A percentile compares a stretch with the other conserved stretches of the same genome.
phyloP scores from a whole-genome alignment of 1,284 basidiomycete genomes.

The Athelia sp. region DNA sequence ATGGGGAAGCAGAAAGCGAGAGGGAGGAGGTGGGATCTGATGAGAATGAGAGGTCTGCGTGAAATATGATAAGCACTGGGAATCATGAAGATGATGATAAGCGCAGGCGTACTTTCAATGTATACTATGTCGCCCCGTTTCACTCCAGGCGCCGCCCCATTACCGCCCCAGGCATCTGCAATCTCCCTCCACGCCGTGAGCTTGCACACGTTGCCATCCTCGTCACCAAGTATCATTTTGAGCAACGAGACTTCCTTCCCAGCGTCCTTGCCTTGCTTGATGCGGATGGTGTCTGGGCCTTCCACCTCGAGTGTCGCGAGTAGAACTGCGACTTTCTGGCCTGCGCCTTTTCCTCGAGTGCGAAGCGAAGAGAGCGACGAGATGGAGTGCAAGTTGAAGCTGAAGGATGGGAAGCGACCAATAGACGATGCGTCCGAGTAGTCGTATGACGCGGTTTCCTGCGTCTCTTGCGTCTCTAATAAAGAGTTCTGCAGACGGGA shows the following conservation, averaged over 20 bases:
- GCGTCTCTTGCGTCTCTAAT: constrained; percentile 37
- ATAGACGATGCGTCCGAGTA: constrained; percentile 66
- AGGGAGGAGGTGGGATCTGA: constrained; percentile 38
- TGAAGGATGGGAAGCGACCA: constrained; percentile 59
- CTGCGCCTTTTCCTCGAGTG: constrained; percentile 20
- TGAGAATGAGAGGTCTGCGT: constrained; percentile 47
- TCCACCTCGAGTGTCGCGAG: constrained; percentile 68
- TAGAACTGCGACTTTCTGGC: constrained; percentile 48
- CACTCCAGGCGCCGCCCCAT: constrained; percentile 28
- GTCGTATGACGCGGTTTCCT: constrained; percentile 42
- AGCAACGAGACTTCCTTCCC: constrained; percentile 63
- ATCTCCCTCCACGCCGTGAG: constrained; percentile 71
- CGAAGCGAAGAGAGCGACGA: constrained; percentile 34
- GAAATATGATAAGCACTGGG: too few species aligned
- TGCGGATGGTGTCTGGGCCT: constrained; percentile 58
- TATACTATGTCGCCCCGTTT: constrained; percentile 67
- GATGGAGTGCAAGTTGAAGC: constrained; percentile 57
- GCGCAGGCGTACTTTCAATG: constrained; percentile 50
- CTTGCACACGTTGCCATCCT: constrained; percentile 59
- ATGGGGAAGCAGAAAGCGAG: constrained; percentile 57
- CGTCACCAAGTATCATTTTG: constrained; percentile 65
- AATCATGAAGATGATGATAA: too few species aligned
- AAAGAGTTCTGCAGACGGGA: constrained; percentile 17
- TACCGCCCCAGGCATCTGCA: constrained; percentile 66
- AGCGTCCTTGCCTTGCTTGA: constrained; percentile 61